phyloP scores from a whole-genome alignment of 305 asterid species.

The Solanum hybrid region DNA sequence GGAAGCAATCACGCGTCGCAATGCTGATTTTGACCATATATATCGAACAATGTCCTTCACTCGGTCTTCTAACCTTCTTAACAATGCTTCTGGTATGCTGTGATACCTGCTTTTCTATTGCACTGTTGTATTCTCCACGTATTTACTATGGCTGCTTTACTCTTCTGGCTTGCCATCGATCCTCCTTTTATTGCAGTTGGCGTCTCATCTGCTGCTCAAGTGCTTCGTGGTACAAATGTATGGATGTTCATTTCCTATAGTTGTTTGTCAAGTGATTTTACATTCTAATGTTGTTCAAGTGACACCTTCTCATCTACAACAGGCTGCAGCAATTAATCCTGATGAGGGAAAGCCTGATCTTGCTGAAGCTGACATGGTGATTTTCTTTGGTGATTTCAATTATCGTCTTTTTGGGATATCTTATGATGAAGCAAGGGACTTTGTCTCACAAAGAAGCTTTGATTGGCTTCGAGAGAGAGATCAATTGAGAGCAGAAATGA shows the following conservation, averaged over 20 bases:
- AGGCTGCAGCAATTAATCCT: constrained; percentile 40
- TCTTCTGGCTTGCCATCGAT: constrained; percentile 70
- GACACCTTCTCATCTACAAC: constrained; percentile 11
- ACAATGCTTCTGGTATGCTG: constrained; percentile 79
- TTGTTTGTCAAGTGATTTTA: neutral
- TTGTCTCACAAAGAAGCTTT: constrained; percentile 86
- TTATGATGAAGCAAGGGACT: constrained; percentile 92
- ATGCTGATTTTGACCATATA: constrained; percentile 85
- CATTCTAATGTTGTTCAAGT: constrained; percentile 1
- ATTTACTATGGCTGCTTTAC: constrained; percentile 57
- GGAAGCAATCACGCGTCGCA: constrained; percentile 83
- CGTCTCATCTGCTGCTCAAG: constrained; percentile 80
- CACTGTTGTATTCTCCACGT: constrained; percentile 60
- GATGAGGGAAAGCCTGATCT: constrained; percentile 84
- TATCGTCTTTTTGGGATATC: constrained; percentile 93
- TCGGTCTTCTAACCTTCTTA: constrained; percentile 44
- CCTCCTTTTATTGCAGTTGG: constrained; percentile 63
- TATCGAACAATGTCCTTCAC: constrained; percentile 70
- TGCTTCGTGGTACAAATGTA: constrained; percentile 63
- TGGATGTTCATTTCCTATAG: constrained; percentile 11
- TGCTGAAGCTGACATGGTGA: constrained; percentile 83
- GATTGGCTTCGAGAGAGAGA: constrained; percentile 98
- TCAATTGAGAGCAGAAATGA: constrained; percentile 85
- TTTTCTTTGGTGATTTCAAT: constrained; percentile 81
- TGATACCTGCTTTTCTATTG: constrained; percentile 49